phyloP scores from a whole-genome alignment of 2,329 filamentous ascomycete genomes.

The Endoconidiophora polonica region DNA sequence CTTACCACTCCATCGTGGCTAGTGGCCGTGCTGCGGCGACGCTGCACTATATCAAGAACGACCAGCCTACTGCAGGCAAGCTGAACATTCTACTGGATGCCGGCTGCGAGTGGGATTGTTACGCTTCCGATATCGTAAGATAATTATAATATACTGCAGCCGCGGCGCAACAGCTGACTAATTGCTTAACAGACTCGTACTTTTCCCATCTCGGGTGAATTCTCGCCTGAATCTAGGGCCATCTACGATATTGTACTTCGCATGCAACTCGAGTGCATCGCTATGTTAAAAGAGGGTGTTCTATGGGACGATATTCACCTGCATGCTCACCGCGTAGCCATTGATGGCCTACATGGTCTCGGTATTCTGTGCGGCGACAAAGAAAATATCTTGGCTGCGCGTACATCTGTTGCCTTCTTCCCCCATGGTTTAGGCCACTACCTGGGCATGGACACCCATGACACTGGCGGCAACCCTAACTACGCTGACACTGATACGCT shows the following conservation, averaged over 20 bases:
- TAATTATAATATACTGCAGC: neutral
- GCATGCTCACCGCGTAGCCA: slow-evolving; percentile 64
- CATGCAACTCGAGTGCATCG: slow-evolving; percentile 73
- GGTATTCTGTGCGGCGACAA: slow-evolving; percentile 55
- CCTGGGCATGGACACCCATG: slow-evolving; percentile 83
- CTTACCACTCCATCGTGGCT: slow-evolving; percentile 77
- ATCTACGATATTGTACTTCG: slow-evolving; percentile 71
- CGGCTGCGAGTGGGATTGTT: slow-evolving; percentile 59
- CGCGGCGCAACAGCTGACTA: neutral
- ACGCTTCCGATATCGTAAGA: slow-evolving; percentile 49
- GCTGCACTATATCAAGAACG: slow-evolving; percentile 73
- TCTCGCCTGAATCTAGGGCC: slow-evolving; percentile 50
- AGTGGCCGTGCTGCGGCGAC: slow-evolving; percentile 66
- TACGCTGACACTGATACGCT: slow-evolving; percentile 65
- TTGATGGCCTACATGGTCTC: slow-evolving; percentile 58
- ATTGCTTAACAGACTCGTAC: slow-evolving; percentile 52
- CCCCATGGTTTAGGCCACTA: slow-evolving; percentile 86
- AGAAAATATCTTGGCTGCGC: slow-evolving; percentile 55
- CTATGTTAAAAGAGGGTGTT: slow-evolving; percentile 54
- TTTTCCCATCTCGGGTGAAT: slow-evolving; percentile 63
- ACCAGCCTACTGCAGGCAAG: slow-evolving; percentile 51
- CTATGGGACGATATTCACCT: slow-evolving; percentile 70
- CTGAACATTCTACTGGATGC: slow-evolving; percentile 73
- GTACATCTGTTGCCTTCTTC: slow-evolving; percentile 81
- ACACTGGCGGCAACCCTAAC: slow-evolving; percentile 63